phyloP scores from a whole-genome alignment of 305 asterid genomes.

The Fraxinus albicans region DNA sequence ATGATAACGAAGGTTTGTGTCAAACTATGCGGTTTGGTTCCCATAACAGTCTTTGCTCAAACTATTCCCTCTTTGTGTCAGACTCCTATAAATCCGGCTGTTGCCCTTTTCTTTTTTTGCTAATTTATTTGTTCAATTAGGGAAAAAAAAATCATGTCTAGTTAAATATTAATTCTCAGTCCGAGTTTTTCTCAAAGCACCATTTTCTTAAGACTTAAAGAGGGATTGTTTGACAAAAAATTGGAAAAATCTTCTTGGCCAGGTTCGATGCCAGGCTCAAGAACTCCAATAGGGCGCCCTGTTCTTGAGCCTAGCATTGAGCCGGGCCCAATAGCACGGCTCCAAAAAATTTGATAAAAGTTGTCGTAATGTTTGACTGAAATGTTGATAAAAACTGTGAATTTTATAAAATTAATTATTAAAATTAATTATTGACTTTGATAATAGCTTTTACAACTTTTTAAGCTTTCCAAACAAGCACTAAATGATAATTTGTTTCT shows the following conservation, averaged over 20 bases:
- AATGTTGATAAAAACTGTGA: too few relatives aligned
- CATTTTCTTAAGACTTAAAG: not conserved
- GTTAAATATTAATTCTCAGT: not conserved
- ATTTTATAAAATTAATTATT: too few relatives aligned
- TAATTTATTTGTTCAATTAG: not conserved
- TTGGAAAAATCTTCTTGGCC: too few relatives aligned
- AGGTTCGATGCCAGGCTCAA: too few relatives aligned
- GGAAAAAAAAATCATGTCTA: not conserved
- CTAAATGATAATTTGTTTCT: not conserved
- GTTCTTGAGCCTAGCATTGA: too few relatives aligned
- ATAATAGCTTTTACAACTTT: too few relatives aligned
- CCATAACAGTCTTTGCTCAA: slow-evolving; percentile 18
- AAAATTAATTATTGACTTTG: too few relatives aligned
- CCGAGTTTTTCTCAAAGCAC: not conserved
- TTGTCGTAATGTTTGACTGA: too few relatives aligned
- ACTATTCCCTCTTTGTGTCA: slow-evolving; percentile 22
- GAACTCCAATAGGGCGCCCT: too few relatives aligned
- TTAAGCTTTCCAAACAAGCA: not conserved
- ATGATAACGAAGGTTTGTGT: not conserved
- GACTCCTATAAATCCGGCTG: slow-evolving; percentile 40
- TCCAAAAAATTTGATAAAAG: too few relatives aligned
- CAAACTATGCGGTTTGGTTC: slow-evolving; percentile 29
- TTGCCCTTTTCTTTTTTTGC: not conserved
- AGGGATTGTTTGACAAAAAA: not conserved
- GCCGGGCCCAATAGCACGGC: too few relatives aligned